A percentile compares a stretch with the other conserved stretches of the same genome.
Conservation (phyloP, 768 basidiomycete genomes). For the Boletus speciosus region DNA sequence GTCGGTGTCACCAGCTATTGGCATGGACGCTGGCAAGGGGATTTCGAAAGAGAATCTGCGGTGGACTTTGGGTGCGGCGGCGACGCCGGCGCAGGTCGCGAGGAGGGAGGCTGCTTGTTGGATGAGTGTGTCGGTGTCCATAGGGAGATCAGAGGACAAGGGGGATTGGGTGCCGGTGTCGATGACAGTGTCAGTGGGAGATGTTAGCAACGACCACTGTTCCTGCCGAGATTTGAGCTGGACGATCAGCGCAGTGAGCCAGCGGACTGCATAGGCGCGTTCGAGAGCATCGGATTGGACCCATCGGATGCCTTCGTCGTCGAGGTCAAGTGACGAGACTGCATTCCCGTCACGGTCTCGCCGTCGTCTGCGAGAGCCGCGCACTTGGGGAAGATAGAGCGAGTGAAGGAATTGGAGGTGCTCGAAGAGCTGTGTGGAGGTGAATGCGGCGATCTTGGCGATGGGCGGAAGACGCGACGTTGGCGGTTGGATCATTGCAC, state of each 20-base stretch:
- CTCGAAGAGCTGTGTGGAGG: constrained; percentile 38
- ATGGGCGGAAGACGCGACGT: constrained; percentile 55
- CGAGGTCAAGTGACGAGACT: background rate
- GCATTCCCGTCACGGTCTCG: background rate
- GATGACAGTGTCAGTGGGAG: background rate
- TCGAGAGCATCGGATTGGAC: constrained; percentile 65
- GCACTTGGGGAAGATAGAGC: constrained; percentile 61
- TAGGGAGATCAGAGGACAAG: background rate
- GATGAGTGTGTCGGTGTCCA: constrained; percentile 38
- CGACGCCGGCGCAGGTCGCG: constrained; percentile 61
- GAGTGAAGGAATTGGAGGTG: constrained; percentile 47
- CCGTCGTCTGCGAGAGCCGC: constrained; percentile 49
- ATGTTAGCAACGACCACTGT: background rate
- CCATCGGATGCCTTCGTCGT: constrained; percentile 17
- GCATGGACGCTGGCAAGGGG: background rate
- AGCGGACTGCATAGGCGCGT: constrained; percentile 61
- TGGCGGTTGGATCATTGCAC: constrained; percentile 33
- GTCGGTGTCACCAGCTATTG: too few relatives aligned
- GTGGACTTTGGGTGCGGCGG: constrained; percentile 55
- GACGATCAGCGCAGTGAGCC: constrained; percentile 67
- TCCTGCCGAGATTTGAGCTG: constrained; percentile 24
- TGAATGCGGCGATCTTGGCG: constrained; percentile 36
- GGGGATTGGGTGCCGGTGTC: background rate
- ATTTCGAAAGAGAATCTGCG: constrained; percentile 51
- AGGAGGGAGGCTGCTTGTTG: constrained; percentile 57